Base-by-base conservation (phyloP, 2,329 filamentous ascomycete genomes). In the Clarireedia paspali region DNA sequence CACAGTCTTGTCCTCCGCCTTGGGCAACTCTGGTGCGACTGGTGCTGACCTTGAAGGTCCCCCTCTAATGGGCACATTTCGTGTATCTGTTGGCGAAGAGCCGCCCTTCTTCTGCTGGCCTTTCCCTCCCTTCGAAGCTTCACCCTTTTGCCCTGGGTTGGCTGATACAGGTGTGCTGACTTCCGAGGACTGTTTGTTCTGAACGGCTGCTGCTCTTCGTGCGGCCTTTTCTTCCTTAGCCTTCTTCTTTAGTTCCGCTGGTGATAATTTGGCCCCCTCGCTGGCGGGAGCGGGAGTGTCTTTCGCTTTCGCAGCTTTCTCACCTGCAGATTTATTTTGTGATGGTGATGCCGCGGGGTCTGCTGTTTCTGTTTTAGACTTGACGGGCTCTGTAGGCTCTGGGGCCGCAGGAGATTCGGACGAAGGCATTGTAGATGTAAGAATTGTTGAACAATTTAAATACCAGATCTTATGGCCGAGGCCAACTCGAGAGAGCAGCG, bases 211-310 rank as follows among this genome's bases (percentile, higher is more conserved):
- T 49, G 88, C 89, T 74, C 92, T 81, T 59, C 89, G 80, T 47
- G 91, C 91, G 52, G 88, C 87, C 75, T 96, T 97, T 70, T 96
- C 92, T 34, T 89, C 91, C 71, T 96, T 92, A 59, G 87, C 87
- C 70, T 83, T 85, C 66, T 91, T 92, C 74, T 97, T 97, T 67
- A 95, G 70, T 51, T 64, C 63, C 38, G 62, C 57, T 2, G 80
- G 80, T 1, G 87, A 83, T 34, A 88, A 75, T 70, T 89, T 88
- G 64, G 38, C 26, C 17, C 27, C 53, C 20, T 70, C 62, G 15
- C 72, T 70, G 38, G 48, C 47, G 14, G 59, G 17, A 15, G 52
- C 38, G 5, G 57, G 56, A 15, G 50, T 9, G 34, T 58, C 54
- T 23, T 62, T 56, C 36, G 40, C 10, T 15, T 51, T 59, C 46